A percentile compares a stretch with the other conserved stretches of the same genome.
These are phyloP conservation scores for Leucocoprinus leucothites DNA, from an alignment of 768 basidiomycete species.

Conservation along the genomic window DNA sequence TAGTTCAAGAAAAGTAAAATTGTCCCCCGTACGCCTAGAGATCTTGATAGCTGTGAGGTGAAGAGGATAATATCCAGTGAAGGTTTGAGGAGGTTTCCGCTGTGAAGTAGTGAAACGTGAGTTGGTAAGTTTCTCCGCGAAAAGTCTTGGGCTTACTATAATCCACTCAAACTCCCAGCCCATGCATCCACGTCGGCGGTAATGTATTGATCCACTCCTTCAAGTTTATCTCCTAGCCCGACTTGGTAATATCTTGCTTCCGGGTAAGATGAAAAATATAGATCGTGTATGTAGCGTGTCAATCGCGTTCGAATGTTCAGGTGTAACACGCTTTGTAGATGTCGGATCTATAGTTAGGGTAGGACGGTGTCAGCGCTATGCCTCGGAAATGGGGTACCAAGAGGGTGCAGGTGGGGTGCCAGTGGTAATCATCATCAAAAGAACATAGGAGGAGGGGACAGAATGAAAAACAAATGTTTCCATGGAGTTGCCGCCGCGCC, in stretches of 20 bases:
- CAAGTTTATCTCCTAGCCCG: conserved; percentile 33
- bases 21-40: conserved; percentile 84
- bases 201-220: conserved; percentile 88
- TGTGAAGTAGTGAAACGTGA: conserved; percentile 24
- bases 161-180: conserved; percentile 77
- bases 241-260: conserved; percentile 67
- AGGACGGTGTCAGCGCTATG: background rate
- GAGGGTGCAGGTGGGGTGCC: no score
- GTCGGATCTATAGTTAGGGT: conserved; percentile 59
- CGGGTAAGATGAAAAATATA: conserved; percentile 79
- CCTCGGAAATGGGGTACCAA: no score
- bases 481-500: no score
- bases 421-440: no score
- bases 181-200: conserved; percentile 91
- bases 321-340: conserved; percentile 84
- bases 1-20: conserved; percentile 80
- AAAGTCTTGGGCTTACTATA: conserved; percentile 79
- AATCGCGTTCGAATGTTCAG: conserved; percentile 81
- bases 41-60: conserved; percentile 85
- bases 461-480: no score
- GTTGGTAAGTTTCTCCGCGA: no score
- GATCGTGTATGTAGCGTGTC: conserved; percentile 87
- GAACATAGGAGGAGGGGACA: no score
- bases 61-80: conserved; percentile 88
- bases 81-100: conserved; percentile 92